These are phyloP conservation scores for Neodidymelliopsis sp. DNA, from an alignment of 2,329 filamentous ascomycete species.

Conservation along the genomic window DNA sequence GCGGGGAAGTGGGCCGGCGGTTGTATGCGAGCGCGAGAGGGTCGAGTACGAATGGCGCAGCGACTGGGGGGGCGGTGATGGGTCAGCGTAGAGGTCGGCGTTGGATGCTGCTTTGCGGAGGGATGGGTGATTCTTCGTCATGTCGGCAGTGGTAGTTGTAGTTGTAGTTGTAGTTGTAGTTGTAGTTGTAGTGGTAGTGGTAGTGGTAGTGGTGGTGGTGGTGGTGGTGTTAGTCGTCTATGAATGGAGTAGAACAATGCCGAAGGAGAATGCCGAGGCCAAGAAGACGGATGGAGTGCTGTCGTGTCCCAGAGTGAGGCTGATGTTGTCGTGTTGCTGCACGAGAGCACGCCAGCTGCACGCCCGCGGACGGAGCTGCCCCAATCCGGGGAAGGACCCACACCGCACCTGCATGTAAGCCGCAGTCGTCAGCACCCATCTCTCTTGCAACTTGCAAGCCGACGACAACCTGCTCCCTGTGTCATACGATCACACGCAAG, in stretches of 20 bases:
- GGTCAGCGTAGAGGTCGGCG: constrained; percentile 48
- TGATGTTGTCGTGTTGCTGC: constrained; percentile 7
- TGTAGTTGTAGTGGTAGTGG: background rate
- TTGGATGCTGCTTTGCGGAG: constrained; percentile 48
- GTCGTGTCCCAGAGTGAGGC: background rate
- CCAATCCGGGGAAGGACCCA: constrained; percentile 18
- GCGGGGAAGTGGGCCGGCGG: constrained; percentile 31
- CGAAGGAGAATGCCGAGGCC: no score
- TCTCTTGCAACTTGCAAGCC: no score
- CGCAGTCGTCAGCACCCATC: background rate
- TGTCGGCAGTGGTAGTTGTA: constrained; percentile 25
- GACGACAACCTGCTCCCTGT: no score
- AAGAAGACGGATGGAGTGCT: no score
- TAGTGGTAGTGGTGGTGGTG: background rate
- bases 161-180: background rate
- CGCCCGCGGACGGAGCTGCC: constrained; percentile 10
- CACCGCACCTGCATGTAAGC: constrained; percentile 10
- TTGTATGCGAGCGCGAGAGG: constrained; percentile 44
- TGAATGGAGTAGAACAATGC: background rate
- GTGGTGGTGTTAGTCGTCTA: background rate
- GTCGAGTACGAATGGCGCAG: constrained; percentile 36
- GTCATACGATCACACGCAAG: no score
- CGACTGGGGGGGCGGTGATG: constrained; percentile 37
- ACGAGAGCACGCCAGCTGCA: constrained; percentile 12
- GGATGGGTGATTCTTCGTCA: constrained; percentile 49